Evolutionary conservation across 2,329 filamentous ascomycete species (phyloP), one percentile per base, ranked within the genome.

Genomic region (Colletotrichum costaricense): DNA sequence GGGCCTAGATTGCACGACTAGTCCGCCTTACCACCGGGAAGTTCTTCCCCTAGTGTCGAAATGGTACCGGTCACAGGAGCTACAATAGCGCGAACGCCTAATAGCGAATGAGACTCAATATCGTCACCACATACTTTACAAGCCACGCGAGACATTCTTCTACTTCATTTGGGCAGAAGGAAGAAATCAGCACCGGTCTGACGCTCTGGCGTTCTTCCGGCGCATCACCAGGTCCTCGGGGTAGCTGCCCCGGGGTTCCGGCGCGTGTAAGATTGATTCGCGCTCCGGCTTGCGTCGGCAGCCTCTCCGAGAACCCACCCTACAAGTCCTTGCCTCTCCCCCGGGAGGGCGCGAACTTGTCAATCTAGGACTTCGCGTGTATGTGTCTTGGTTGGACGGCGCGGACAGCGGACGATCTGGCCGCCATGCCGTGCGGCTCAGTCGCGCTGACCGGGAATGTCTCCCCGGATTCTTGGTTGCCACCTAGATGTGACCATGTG

Each of bases 361-460:
- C 19, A 22, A 19, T 16, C 38, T n/a, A 22, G 4, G 26, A 14
- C 4, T 5, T 49, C 16, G 38, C 12, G 8, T 3, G 38, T n/a
- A 4, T 8, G 59, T 46, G 26, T 4, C 19, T 49, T 22, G 33
- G 2, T 16, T 59, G 16, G 57, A 24, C n/a, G 57, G 58, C 19
- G 35, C 58, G 58, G 58, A 9, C 38, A 33, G 12, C 57, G 57
- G 57, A 22, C 24, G 24, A 22, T 14, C 24, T 62, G 59, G n/a
- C 38, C 59, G 59, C 59, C 24, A 30, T 62, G 59, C 59, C 59
- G 59, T 62, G 38, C 24, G 59, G 59, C 59, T 49, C 24, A 49
- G 38, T 8, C 24, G 22, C 38, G 35, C 12, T 49, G 22, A 49
- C 59, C 59, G 59, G 59, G 8, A 22, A 35, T 19, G 14, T 3